phyloP scores from a whole-genome alignment of 768 basidiomycete genomes.

The Candolleomyces efflorescens region DNA sequence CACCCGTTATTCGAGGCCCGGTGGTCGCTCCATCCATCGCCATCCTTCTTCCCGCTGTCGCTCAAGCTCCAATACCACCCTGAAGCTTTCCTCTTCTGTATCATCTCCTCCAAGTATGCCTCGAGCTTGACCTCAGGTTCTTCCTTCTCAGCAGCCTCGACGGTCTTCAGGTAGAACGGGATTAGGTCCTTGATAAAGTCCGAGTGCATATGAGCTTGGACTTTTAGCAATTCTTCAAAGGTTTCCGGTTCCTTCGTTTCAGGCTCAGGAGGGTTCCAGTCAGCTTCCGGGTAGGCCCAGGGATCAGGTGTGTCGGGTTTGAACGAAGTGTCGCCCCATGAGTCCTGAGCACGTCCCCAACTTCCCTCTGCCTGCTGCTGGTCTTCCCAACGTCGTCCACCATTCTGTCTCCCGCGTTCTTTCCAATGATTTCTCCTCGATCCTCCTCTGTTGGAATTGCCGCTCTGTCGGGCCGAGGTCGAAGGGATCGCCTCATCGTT shows the following conservation, averaged over 20 bases:
- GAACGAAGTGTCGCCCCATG: no score
- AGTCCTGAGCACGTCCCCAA: no score
- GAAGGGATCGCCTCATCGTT: no score
- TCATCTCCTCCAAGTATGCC: constrained; percentile 5
- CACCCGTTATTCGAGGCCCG: constrained; percentile 5
- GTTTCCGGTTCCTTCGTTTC: neutral
- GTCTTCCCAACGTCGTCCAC: no score
- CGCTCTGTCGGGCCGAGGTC: no score
- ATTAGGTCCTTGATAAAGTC: constrained; percentile 8
- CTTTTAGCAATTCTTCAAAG: constrained; percentile 4
- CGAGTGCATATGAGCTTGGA: neutral
- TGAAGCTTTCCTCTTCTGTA: constrained; percentile 6
- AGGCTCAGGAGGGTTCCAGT: neutral
- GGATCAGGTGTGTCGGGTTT: no score
- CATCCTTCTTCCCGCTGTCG: neutral
- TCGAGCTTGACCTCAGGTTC: constrained; percentile 13
- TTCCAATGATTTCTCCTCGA: no score
- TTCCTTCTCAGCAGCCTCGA: constrained; percentile 11
- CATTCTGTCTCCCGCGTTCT: no score
- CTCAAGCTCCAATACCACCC: constrained; percentile 5
- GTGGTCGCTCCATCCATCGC: constrained; percentile 9
- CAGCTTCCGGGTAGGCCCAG: neutral
- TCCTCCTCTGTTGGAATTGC: no score
- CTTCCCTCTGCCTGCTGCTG: no score
- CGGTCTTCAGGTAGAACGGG: constrained; percentile 9